A percentile compares a stretch with the other conserved stretches of the same genome.
phyloP scores from a whole-genome alignment of 805 yeast genomes.

The Deakozyma indianensis region DNA sequence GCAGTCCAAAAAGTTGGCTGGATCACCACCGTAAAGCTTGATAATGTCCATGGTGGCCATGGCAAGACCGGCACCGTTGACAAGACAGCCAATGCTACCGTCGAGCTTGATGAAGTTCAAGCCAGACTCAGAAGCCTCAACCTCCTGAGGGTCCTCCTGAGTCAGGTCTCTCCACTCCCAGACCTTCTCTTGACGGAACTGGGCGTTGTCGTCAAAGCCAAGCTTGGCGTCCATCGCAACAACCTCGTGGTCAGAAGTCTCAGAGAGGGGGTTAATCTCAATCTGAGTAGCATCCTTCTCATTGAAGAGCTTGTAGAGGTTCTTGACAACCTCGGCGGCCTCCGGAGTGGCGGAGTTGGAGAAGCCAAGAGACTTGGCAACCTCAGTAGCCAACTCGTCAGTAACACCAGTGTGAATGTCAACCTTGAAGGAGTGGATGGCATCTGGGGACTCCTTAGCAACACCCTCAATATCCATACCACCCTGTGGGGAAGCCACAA shows the following conservation, averaged over 20 bases:
- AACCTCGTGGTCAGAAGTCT: conserved; percentile 78
- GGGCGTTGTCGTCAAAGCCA: conserved; percentile 94
- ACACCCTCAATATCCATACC: conserved; percentile 99
- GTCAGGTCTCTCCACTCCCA: conserved; percentile 93
- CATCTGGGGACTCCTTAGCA: conserved; percentile 79
- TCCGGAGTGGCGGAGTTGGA: conserved; percentile 60
- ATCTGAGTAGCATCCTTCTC: conserved; percentile 96
- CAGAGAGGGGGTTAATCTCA: conserved; percentile 96
- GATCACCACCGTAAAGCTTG: conserved; percentile 95
- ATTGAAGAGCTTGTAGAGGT: conserved; percentile 74
- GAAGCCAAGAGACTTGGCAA: conserved; percentile 76
- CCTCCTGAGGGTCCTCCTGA: conserved; percentile 97
- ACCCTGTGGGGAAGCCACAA: conserved; percentile 95
- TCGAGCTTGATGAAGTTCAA: conserved; percentile 94
- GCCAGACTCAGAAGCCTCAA: conserved; percentile 77
- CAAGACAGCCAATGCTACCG: conserved; percentile 97
- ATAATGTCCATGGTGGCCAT: conserved; percentile 99
- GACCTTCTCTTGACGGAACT: conserved; percentile 87
- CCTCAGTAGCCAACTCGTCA: conserved; percentile 54
- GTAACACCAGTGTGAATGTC: conserved; percentile 70
- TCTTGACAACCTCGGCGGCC: conserved; percentile 77
- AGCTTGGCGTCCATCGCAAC: conserved; percentile 99
- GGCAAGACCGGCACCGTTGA: conserved; percentile 99
- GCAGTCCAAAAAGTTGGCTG: conserved; percentile 98
- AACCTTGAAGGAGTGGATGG: conserved; percentile 78